phyloP scores from a whole-genome alignment of 495 filamentous ascomycete genomes.

The Podospora pseudocomata region DNA sequence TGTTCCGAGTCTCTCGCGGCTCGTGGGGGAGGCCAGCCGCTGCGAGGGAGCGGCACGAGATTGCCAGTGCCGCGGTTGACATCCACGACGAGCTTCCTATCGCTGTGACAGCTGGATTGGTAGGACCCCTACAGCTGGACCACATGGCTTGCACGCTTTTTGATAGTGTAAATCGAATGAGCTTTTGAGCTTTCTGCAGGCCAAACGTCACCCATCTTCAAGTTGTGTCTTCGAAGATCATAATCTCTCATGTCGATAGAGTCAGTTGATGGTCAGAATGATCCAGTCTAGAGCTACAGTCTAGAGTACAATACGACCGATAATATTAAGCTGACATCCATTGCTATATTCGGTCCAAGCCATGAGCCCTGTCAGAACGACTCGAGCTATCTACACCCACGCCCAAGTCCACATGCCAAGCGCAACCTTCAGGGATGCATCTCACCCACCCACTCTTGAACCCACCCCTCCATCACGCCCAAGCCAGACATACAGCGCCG shows the following conservation, averaged over 20 bases:
- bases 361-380: neutral
- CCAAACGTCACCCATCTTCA: neutral
- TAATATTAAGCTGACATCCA: neutral
- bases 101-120: neutral
- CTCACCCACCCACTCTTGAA: neutral
- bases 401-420: neutral
- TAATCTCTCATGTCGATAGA: neutral
- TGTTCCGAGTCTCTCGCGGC: neutral
- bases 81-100: neutral
- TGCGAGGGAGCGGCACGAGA: slow-evolving; percentile 4
- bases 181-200: neutral
- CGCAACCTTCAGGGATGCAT: neutral
- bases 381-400: neutral
- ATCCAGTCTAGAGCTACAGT: no score
- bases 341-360: neutral
- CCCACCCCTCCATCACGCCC: slow-evolving; percentile 1
- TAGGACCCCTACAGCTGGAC: neutral
- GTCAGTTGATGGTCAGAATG: neutral
- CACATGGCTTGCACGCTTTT: neutral
- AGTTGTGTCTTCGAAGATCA: neutral
- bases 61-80: neutral
- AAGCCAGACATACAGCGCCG: slow-evolving; percentile 4
- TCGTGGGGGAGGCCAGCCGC: neutral
- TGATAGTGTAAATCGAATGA: neutral
- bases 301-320: neutral